Conservation (phyloP, 306 rosid species). For the Calophaca sinica region DNA sequence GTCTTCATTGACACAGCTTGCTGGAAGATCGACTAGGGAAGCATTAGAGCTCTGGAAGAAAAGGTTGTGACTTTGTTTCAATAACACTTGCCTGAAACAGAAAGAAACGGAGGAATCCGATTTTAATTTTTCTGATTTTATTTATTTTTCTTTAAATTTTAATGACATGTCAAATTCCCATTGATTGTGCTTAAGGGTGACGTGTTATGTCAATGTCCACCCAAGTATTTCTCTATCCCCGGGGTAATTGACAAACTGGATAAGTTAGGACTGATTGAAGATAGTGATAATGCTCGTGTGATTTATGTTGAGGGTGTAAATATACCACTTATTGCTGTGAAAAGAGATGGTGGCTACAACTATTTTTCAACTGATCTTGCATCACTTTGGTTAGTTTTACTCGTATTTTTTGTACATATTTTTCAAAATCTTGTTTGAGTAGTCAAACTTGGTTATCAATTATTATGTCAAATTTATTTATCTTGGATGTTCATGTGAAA, state of each 20-base stretch:
- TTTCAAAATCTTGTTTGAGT: constrained; percentile 27
- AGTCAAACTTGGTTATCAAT: constrained; percentile 37
- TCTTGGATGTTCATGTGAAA: constrained; percentile 5
- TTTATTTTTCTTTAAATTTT: too few species aligned
- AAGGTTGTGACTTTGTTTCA: too few species aligned
- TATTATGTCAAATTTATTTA: neutral
- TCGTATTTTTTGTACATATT: constrained; percentile 12
- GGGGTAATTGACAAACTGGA: constrained; percentile 71
- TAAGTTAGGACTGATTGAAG: constrained; percentile 73
- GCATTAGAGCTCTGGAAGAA: too few species aligned
- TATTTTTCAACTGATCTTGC: constrained; percentile 94
- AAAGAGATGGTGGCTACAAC: constrained; percentile 97
- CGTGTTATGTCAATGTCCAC: too few species aligned
- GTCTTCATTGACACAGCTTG: too few species aligned
- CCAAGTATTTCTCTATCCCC: too few species aligned
- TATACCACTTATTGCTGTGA: constrained; percentile 91
- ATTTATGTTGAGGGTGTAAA: constrained; percentile 72
- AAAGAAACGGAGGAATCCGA: too few species aligned
- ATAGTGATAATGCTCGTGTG: constrained; percentile 88
- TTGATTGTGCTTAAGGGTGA: too few species aligned
- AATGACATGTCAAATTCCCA: too few species aligned
- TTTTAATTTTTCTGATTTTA: too few species aligned
- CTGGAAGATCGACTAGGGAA: too few species aligned
- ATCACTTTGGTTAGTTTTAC: constrained; percentile 73
- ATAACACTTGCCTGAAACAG: too few species aligned